Evolutionary conservation across 371 early-diverging fungal species (phyloP), one percentile per base, ranked within the genome.

Genomic region (Mortierella sp.): DNA sequence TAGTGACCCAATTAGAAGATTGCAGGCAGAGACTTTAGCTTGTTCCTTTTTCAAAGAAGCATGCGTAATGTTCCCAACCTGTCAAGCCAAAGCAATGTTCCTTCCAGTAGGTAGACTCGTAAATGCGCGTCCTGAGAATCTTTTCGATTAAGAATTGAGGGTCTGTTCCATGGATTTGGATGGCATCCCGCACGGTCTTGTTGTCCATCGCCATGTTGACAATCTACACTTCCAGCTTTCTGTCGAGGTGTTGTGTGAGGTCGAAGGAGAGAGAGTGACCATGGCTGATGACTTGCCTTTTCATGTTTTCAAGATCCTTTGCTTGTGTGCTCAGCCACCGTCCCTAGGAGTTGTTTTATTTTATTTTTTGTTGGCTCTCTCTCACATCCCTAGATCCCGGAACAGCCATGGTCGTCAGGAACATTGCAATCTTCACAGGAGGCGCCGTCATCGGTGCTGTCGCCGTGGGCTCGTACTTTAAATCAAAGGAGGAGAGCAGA

Each of bases 131-230:
- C 37, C 97, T 90, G 68, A 95, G 92, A 76, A 97, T 97, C 84
- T 96, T 97, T 86, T 98, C 98, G 51, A 99, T 89, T 30, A 98
- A 88, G 70, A 90, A 93, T 84, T 97, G 97, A 9, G 98, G 98
- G 84, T 97, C 93, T 10, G 91, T 91, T 58, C 97, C 97, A 62
- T 94, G 97, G 64, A 97, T 84, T 8, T 89, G 74, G 35, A 84
- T 84, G 10, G 94, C 96, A 30, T 92, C 94, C 60, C 86, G 77
- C 24, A 88, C 89, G 2, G 94, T 93, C 61, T 91, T 85, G 78
- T 93, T 92, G 45, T 93, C 93, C 93, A 90, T 86, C 11, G 79
- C 79, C 79, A 74, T 79, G 59, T 57, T 28, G 69, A 37, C 28
- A 43, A 37, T 59, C 39, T 54, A 57, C 32, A 10, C 57, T 57